Percentiles rank a stretch among this genome's conserved stretches.
Conservation (phyloP, 495 filamentous ascomycete genomes). For the Cenococcum geophilum region DNA sequence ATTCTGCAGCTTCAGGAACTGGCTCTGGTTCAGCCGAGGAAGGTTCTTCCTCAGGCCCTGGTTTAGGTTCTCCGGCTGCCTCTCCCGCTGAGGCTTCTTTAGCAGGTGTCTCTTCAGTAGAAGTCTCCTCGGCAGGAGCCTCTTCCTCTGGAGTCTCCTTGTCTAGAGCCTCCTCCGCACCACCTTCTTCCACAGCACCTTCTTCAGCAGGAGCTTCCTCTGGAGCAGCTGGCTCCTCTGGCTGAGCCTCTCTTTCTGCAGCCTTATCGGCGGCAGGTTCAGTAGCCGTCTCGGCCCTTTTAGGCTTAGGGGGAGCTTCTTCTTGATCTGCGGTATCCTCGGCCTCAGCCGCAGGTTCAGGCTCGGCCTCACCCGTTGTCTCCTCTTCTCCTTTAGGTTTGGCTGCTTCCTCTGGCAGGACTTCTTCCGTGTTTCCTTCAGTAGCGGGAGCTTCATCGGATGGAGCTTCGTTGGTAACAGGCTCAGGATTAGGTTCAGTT, state of each 20-base stretch:
- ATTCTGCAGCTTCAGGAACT: too few species aligned
- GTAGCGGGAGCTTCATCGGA: not conserved
- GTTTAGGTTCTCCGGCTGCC: not conserved
- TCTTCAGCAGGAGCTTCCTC: not conserved
- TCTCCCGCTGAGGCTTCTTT: not conserved
- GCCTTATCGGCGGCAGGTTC: not conserved
- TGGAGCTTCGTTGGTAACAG: not conserved
- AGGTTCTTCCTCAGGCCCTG: too few species aligned
- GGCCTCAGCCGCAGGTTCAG: not conserved
- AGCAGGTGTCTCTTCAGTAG: not conserved
- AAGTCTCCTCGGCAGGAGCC: not conserved
- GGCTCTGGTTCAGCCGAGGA: too few species aligned
- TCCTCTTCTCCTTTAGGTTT: too few species aligned
- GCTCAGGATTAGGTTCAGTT: not conserved
- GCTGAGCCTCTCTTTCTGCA: not conserved
- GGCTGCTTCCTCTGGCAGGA: too few species aligned
- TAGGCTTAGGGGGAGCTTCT: not conserved
- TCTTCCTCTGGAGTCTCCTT: not conserved
- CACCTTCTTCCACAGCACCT: not conserved
- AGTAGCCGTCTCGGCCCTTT: not conserved
- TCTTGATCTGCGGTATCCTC: not conserved
- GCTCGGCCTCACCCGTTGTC: not conserved
- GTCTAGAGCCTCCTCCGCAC: not conserved
- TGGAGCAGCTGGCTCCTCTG: not conserved
- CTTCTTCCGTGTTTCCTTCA: not conserved